phyloP scores from a whole-genome alignment of 257 asterid genomes.

The Penstemon davidsonii region DNA sequence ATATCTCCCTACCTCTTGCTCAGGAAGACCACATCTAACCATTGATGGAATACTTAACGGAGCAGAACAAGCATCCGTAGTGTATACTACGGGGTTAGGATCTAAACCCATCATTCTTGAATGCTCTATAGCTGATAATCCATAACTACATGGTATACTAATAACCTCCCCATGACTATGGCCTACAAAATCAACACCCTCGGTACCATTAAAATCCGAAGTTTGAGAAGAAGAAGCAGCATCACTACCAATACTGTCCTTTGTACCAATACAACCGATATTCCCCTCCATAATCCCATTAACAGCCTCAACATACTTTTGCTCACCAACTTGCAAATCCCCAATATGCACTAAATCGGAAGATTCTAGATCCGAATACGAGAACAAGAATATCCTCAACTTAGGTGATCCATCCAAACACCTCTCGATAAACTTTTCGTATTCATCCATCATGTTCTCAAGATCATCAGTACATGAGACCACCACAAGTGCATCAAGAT shows the following conservation, averaged over 20 bases:
- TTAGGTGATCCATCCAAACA: slow-evolving; percentile 79
- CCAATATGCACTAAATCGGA: slow-evolving; percentile 41
- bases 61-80: slow-evolving; percentile 30
- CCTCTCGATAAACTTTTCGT: slow-evolving; percentile 74
- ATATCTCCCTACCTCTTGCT: slow-evolving; percentile 54
- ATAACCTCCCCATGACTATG: slow-evolving; percentile 50
- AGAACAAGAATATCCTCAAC: slow-evolving; percentile 83
- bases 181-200: slow-evolving; percentile 53
- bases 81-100: slow-evolving; percentile 26
- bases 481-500: slow-evolving; percentile 90
- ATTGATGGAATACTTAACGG: slow-evolving; percentile 40
- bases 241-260: slow-evolving; percentile 71
- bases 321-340: slow-evolving; percentile 71
- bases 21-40: slow-evolving; percentile 32
- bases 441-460: slow-evolving; percentile 98
- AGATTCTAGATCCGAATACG: slow-evolving; percentile 72
- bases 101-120: slow-evolving; percentile 42
- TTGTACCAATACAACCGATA: slow-evolving; percentile 44
- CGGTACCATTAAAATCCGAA: slow-evolving; percentile 63
- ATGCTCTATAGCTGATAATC: slow-evolving; percentile 36
- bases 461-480: slow-evolving; percentile 94
- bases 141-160: slow-evolving; percentile 30
- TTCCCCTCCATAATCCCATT: slow-evolving; percentile 65
- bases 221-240: slow-evolving; percentile 51
- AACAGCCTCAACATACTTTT: slow-evolving; percentile 88